These are phyloP conservation scores for Hygrocybe coccinea DNA, from an alignment of 768 basidiomycete genomes.

Conservation along the genomic window DNA sequence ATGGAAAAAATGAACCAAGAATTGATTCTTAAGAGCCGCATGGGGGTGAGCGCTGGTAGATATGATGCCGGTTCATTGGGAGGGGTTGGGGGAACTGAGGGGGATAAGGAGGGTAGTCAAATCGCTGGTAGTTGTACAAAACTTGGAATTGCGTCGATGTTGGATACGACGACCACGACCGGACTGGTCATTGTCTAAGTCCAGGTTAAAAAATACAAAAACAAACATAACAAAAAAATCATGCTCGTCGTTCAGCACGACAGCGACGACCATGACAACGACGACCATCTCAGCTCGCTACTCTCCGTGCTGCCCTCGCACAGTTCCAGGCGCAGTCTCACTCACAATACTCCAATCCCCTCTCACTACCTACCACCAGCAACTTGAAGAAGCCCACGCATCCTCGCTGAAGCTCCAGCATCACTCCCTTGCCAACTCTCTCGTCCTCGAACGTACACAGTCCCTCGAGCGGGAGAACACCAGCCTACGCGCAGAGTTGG, in stretches of 20 bases:
- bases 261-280: slow-evolving; percentile 18
- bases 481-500: slow-evolving; percentile 50
- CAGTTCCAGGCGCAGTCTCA: slow-evolving; percentile 43
- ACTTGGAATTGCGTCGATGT: background rate
- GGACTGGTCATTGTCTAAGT: too few species aligned
- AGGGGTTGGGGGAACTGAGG: slow-evolving; percentile 36
- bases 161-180: background rate
- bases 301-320: slow-evolving; percentile 41
- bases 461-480: slow-evolving; percentile 58
- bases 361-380: slow-evolving; percentile 35
- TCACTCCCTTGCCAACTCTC: slow-evolving; percentile 49
- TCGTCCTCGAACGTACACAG: slow-evolving; percentile 43
- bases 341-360: slow-evolving; percentile 6
- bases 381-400: slow-evolving; percentile 52
- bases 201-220: background rate
- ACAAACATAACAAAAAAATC: background rate
- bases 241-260: background rate
- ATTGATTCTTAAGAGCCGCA: too few species aligned
- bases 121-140: too few species aligned
- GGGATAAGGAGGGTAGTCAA: slow-evolving; percentile 23
- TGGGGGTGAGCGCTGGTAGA: too few species aligned
- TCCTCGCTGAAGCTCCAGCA: slow-evolving; percentile 65
- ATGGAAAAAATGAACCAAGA: too few species aligned
- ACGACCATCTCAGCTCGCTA: slow-evolving; percentile 50
- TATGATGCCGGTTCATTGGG: slow-evolving; percentile 58